phyloP scores from a whole-genome alignment of 257 asterid species.

The Verbascum thapsus region DNA sequence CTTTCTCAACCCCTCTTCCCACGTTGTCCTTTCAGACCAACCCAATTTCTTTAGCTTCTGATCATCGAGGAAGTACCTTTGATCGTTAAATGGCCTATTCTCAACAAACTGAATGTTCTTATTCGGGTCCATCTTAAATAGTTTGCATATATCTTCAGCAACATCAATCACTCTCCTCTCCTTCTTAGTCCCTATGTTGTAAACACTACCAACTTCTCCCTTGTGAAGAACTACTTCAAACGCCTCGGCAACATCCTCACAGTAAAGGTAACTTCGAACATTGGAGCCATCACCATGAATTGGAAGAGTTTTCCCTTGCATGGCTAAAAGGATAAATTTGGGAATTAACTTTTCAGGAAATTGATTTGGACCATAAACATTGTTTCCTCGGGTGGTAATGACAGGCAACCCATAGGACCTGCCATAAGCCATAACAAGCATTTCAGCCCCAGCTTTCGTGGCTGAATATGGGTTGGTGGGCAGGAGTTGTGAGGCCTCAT shows the following conservation, averaged over 20 bases:
- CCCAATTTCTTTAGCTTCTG: conserved; percentile 82
- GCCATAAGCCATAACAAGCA: conserved; percentile 99
- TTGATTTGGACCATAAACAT: conserved; percentile 93
- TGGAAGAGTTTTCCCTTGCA: conserved; percentile 86
- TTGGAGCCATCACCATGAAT: conserved; percentile 97
- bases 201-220: conserved; percentile 96
- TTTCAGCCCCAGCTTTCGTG: conserved; percentile 97
- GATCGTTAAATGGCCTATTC: conserved; percentile 95
- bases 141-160: conserved; percentile 80
- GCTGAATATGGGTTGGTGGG: conserved; percentile 98
- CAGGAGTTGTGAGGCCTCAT: conserved; percentile 94
- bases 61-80: conserved; percentile 94
- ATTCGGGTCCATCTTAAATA: conserved; percentile 77
- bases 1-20: conserved; percentile 93
- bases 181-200: conserved; percentile 90
- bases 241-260: conserved; percentile 99
- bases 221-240: conserved; percentile 87
- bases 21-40: conserved; percentile 80
- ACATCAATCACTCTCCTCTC: conserved; percentile 95
- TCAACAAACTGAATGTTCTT: conserved; percentile 78
- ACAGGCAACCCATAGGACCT: conserved; percentile 95
- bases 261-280: conserved; percentile 88
- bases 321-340: conserved; percentile 87
- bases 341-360: conserved; percentile 97
- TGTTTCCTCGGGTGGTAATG: conserved; percentile 88